Evolutionary conservation across 176 grass and related monocot genomes (phyloP), one percentile per base, ranked within the genome.

Genomic region (Lolium rigidum): DNA sequence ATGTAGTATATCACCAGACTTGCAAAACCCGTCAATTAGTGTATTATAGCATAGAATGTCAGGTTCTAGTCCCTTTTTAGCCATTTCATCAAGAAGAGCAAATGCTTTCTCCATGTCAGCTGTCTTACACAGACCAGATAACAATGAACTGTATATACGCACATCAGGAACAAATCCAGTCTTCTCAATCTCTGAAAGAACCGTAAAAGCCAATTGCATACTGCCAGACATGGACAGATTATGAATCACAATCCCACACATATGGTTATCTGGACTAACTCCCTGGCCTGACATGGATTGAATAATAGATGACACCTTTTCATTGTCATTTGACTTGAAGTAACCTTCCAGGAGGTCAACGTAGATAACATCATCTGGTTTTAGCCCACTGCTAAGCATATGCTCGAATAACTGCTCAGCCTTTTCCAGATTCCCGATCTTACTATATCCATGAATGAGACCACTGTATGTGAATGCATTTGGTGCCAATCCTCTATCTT

Each of bases 381-480:
- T 88, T 86, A 88, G 44, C 84, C 94, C 88, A 72, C 52, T 70
- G 54, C 64, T 83, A 50, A 80, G 67, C 87, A 90, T 92, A 81
- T 85, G 50, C 58, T 97, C 50, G 24, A 92, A 80, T 66, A 90
- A 93, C 38, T 78, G 84, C 56, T 94, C 90, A 73, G 92, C 94
- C 41, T 88, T 90, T 86, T 92, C 87, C 77, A 90, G 60, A 86
- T 97, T 52, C 47, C 83, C 89, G 22, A 57, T 85, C 81, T 88
- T 90, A 76, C 87, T 85, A 54, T 87, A 93, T 12, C 91, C 89
- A 82, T 66, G 83, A 82, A 97, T 97, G 15, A 97, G 81, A 61
- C 80, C 82, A 52, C 28, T 80, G 90, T 94, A 94, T 28, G 92
- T 93, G 85, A 92, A 94, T 56, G 84, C 73, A 67, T 92, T 94